Percentiles rank a stretch among this genome's conserved stretches.
phyloP scores from a whole-genome alignment of 371 early-diverging fungal genomes.

The Apophysomyces variabilis region DNA sequence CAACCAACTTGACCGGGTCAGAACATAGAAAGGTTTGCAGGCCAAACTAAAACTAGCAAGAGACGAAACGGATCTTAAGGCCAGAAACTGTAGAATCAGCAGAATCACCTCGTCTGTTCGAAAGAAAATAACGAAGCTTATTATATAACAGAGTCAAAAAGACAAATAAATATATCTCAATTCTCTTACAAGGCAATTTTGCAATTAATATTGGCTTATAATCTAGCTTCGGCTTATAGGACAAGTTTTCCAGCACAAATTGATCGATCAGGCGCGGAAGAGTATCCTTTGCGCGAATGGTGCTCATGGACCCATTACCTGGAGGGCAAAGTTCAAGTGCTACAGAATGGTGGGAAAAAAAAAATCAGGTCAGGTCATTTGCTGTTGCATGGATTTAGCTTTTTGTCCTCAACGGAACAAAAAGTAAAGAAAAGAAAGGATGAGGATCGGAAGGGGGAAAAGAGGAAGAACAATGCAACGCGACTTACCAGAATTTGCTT shows the following conservation, averaged over 20 bases:
- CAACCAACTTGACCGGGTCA: conserved; percentile 43
- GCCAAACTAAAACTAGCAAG: conserved; percentile 44
- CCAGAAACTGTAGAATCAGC: conserved; percentile 30
- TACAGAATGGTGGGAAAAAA: conserved; percentile 3
- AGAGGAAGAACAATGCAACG: no score
- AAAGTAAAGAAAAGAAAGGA: no score
- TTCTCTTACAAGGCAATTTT: conserved; percentile 39
- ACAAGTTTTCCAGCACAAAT: conserved; percentile 24
- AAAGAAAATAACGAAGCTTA: no score
- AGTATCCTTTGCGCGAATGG: conserved; percentile 22
- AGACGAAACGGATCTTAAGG: conserved; percentile 38
- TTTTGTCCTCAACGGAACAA: no score
- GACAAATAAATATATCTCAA: background rate
- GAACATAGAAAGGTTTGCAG: conserved; percentile 50
- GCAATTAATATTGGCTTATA: conserved; percentile 45
- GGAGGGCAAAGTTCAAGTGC: background rate
- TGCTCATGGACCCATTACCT: background rate
- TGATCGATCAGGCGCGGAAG: conserved; percentile 31
- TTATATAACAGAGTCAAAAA: no score
- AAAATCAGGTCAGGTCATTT: conserved; percentile 5
- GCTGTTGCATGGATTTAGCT: no score
- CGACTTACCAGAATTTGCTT: no score
- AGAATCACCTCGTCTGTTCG: conserved; percentile 33
- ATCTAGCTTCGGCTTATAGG: conserved; percentile 38
- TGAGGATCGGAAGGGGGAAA: no score